These are phyloP conservation scores for Erigeron canadensis DNA, from an alignment of 129 eudicot species.

Conservation along the genomic window DNA sequence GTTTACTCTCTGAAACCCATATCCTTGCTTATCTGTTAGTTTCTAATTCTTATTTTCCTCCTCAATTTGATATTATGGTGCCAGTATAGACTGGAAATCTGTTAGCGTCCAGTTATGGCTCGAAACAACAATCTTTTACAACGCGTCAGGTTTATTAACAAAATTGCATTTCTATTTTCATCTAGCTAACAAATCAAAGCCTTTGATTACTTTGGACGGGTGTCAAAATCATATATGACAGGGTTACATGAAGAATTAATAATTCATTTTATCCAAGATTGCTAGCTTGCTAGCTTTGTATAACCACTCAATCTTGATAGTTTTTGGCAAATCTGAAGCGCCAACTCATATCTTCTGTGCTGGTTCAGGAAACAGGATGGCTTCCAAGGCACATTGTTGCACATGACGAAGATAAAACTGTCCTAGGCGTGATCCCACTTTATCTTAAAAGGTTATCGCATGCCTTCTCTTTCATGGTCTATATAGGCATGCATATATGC, in stretches of 20 bases:
- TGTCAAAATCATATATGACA: neutral
- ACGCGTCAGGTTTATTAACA: neutral
- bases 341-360: slow-evolving; percentile 9
- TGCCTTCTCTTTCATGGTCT: neutral
- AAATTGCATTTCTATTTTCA: neutral
- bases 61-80: too few species aligned
- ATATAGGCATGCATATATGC: neutral
- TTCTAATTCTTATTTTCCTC: too few species aligned
- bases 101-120: neutral
- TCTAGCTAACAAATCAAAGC: too few species aligned
- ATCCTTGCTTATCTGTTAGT: too few species aligned
- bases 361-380: slow-evolving; percentile 92
- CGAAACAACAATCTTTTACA: neutral
- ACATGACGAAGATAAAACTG: slow-evolving; percentile 55
- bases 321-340: slow-evolving; percentile 2
- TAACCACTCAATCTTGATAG: neutral
- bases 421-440: slow-evolving; percentile 85
- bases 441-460: slow-evolving; percentile 79
- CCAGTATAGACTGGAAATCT: too few species aligned
- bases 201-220: neutral
- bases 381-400: slow-evolving; percentile 83
- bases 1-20: too few species aligned
- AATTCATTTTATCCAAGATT: neutral
- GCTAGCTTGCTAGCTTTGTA: neutral
- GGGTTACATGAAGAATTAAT: too few species aligned